Evolutionary conservation across 2,329 filamentous ascomycete species (phyloP), one percentile per base, ranked within the genome.

Genomic region (Podosphaera aphanis): DNA sequence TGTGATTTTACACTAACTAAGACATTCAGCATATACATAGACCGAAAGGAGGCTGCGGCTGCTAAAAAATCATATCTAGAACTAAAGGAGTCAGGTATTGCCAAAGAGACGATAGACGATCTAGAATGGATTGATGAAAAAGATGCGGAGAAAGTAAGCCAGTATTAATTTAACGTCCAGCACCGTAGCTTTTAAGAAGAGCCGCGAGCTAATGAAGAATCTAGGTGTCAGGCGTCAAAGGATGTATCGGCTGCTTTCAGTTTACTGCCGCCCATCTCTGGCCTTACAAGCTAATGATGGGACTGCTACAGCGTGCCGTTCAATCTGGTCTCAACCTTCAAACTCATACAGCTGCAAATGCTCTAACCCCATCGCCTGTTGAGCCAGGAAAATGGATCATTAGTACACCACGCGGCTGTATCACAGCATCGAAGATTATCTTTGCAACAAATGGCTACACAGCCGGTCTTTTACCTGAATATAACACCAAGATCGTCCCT

Each of bases 391-490:
- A 51, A n/a, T 73, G 68, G 61, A 63, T 56, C 1, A 58, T 75
- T 1, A 55, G 62, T 10, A 79, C 75, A 1, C 55, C 62, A 0
- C 66, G 75, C 18, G 78, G 77, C 7, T 54, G 48, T 0, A 67
- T 78, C 44, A 57, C 53, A 6, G 64, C 77, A 1, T 62, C 62
- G 18, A 68, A 66, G 33, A 62, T 82, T 16, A 62, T 82, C 23
- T 65, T 79, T 38, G 76, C 77, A 15, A 80, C 74, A 1, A 83
- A 83, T 52, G 77, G 64, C 13, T 82, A 80, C 57, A 79, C 75
- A 0, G 69, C 73, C 1, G 66, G 69, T 11, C 57, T 83, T 5
- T 61, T 76, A 1, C 74, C 74, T 0, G 57, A 66, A 69, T 53
- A 50, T 36, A 15, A 43, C 7, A 37, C 46, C 48, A 67, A 71